Percentiles rank a stretch among this genome's conserved stretches.
Evolutionary conservation across 1,284 basidiomycete species (phyloP).

Genomic region (Takashimella tepidaria): DNA sequence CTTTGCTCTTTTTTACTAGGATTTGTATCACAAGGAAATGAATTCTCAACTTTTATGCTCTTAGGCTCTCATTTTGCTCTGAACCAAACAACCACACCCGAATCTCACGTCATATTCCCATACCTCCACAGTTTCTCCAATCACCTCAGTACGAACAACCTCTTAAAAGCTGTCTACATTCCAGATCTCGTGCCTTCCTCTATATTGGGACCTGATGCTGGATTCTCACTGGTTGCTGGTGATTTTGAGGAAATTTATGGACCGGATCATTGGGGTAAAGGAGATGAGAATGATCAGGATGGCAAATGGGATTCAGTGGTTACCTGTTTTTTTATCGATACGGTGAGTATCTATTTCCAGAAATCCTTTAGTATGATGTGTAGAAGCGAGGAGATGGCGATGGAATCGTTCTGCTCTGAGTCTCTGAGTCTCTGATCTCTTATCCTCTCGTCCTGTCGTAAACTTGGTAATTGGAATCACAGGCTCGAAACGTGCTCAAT

Average conservation of each 20-base stretch:
- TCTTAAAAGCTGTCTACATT: constrained; percentile 64
- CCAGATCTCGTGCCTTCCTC: constrained; percentile 78
- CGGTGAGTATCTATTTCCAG: constrained; percentile 54
- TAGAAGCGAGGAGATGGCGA: neutral
- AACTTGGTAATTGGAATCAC: neutral
- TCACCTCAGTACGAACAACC: constrained; percentile 55
- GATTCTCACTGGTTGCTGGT: constrained; percentile 79
- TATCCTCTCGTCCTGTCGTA: too few relatives aligned
- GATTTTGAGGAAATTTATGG: constrained; percentile 93
- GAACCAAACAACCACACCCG: constrained; percentile 50
- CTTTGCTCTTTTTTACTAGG: constrained; percentile 53
- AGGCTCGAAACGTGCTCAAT: constrained; percentile 89
- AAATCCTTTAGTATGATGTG: neutral
- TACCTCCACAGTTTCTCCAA: constrained; percentile 90
- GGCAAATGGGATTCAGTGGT: constrained; percentile 82
- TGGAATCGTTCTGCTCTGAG: too few relatives aligned
- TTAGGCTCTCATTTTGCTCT: constrained; percentile 75
- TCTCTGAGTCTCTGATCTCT: too few relatives aligned
- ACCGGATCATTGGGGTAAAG: constrained; percentile 38
- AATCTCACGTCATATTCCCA: constrained; percentile 66
- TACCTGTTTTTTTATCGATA: constrained; percentile 98
- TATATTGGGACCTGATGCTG: constrained; percentile 51
- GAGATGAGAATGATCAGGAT: constrained; percentile 49
- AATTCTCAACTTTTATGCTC: constrained; percentile 91
- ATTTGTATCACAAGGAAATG: constrained; percentile 82